Percentiles rank a stretch among this genome's conserved stretches.
Evolutionary conservation across 2,329 filamentous ascomycete genomes (phyloP).

Genomic region (Aspergillus clavatus): DNA sequence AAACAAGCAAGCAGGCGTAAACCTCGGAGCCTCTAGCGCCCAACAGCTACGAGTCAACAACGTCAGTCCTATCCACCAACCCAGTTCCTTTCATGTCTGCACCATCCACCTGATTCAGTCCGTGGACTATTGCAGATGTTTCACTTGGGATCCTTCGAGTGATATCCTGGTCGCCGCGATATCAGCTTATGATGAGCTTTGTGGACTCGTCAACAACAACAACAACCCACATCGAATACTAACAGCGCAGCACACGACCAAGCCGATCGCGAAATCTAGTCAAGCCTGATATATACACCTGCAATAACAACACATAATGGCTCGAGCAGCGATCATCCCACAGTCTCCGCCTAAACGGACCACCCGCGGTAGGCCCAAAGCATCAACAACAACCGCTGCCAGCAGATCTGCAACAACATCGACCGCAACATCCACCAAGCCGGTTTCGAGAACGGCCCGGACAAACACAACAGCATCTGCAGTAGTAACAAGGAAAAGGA

Average conservation of each 20-base stretch:
- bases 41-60: constrained; percentile 6
- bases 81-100: not conserved
- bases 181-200: constrained; percentile 2
- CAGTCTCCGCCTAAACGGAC: constrained; percentile 17
- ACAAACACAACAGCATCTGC: constrained; percentile 9
- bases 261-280: not conserved
- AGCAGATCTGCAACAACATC: constrained; percentile 8
- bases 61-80: not conserved
- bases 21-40: not conserved
- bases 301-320: constrained; percentile 13
- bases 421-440: constrained; percentile 7
- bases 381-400: constrained; percentile 1
- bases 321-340: constrained; percentile 24
- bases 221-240: not conserved
- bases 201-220: not conserved
- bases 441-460: constrained; percentile 9
- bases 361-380: constrained; percentile 17
- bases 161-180: not conserved
- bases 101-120: not conserved
- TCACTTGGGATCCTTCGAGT: not conserved
- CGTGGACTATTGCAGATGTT: not conserved
- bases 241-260: not conserved
- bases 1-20: constrained; percentile 7
- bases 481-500: constrained; percentile 11
- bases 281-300: not conserved